Percentiles rank a stretch among this genome's conserved stretches.
Evolutionary conservation across 331 rosid species (phyloP).

Genomic region (Acacia pycnantha): DNA sequence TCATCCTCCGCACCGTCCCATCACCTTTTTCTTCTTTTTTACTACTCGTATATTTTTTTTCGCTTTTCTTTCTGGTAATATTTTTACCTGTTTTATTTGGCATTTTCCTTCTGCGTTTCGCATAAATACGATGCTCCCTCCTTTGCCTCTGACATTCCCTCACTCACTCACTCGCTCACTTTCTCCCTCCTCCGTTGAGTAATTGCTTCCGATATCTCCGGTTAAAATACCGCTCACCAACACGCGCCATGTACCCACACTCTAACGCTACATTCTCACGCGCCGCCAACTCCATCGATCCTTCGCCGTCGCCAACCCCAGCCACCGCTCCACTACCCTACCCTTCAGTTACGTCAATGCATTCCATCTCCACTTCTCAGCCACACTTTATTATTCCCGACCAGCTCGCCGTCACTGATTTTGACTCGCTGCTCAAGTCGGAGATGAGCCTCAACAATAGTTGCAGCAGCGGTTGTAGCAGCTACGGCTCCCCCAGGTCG

Average conservation of each 20-base stretch:
- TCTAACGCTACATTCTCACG: conserved; percentile 34
- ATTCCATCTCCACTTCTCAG: conserved; percentile 14
- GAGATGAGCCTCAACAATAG: conserved; percentile 45
- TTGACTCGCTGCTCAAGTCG: conserved; percentile 41
- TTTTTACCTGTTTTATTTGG: neutral
- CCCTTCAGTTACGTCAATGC: conserved; percentile 15
- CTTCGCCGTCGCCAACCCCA: neutral
- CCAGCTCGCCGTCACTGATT: conserved; percentile 30
- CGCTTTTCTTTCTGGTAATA: neutral
- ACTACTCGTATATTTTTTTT: too few relatives aligned
- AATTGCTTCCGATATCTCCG: neutral
- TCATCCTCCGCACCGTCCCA: conserved; percentile 35
- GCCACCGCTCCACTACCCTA: neutral
- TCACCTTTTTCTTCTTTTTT: neutral
- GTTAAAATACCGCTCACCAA: neutral
- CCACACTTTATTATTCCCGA: conserved; percentile 5
- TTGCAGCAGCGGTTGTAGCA: conserved; percentile 65
- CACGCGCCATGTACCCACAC: conserved; percentile 66
- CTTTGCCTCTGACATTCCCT: neutral
- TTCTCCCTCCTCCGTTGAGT: neutral
- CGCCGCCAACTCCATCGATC: conserved; percentile 40
- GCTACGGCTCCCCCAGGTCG: conserved; percentile 69
- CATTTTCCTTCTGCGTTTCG: neutral
- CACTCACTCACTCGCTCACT: neutral
- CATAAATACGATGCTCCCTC: conserved; percentile 28